These are phyloP conservation scores for Salix arbutifolia DNA, from an alignment of 345 rosid genomes.

Conservation along the genomic window DNA sequence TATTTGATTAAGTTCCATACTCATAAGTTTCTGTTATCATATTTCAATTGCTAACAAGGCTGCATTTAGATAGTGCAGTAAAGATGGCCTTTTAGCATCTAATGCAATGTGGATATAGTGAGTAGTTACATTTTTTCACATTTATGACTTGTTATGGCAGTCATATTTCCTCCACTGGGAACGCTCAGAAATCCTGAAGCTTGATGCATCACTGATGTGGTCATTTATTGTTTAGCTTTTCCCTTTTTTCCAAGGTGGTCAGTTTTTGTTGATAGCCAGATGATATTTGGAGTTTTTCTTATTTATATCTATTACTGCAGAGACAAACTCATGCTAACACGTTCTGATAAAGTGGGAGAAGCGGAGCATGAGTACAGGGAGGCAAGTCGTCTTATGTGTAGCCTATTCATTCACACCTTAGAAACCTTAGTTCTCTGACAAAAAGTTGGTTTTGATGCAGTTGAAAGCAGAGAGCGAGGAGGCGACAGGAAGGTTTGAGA, in stretches of 20 bases:
- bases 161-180: not conserved
- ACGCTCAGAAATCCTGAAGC: not conserved
- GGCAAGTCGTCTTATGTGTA: constrained; percentile 37
- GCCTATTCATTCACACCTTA: not conserved
- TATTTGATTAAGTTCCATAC: not conserved
- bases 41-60: not conserved
- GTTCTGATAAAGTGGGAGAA: constrained; percentile 85
- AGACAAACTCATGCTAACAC: constrained; percentile 85
- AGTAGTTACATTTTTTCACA: not conserved
- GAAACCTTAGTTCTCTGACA: not conserved
- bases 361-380: constrained; percentile 82
- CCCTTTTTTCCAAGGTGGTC: not conserved
- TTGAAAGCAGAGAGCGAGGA: constrained; percentile 78
- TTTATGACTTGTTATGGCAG: not conserved
- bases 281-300: not conserved
- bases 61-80: not conserved
- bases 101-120: not conserved
- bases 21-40: not conserved
- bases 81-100: not conserved
- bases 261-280: not conserved
- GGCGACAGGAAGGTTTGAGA: constrained; percentile 65
- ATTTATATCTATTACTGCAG: constrained; percentile 34
- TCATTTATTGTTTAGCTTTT: not conserved
- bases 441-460: constrained; percentile 41
- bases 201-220: not conserved